Evolutionary conservation across 192 early-diverging fungal genomes (phyloP).

Genomic region (Geranomyces michiganensis): DNA sequence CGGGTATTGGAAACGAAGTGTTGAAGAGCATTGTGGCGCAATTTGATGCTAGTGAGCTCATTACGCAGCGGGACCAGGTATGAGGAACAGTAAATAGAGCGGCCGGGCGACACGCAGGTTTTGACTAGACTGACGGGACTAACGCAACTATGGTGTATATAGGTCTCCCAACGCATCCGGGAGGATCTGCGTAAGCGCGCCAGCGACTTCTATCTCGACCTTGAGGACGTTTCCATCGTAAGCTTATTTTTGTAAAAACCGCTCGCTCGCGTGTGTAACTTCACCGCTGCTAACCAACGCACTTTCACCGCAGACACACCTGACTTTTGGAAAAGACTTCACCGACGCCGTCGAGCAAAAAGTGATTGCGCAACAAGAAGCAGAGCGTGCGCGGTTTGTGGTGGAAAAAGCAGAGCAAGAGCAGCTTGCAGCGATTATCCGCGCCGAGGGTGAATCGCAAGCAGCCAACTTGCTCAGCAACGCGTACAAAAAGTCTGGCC

Average conservation of each 20-base stretch:
- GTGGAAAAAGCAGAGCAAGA: slow-evolving; percentile 99
- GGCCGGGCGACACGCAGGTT: background rate
- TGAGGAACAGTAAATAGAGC: background rate
- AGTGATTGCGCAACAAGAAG: slow-evolving; percentile 99
- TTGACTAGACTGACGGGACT: too few relatives aligned
- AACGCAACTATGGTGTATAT: background rate
- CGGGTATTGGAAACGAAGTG: slow-evolving; percentile 98
- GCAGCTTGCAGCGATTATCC: slow-evolving; percentile 93
- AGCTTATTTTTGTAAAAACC: slow-evolving; percentile 28
- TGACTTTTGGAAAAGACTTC: slow-evolving; percentile 99
- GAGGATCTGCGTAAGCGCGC: slow-evolving; percentile 93
- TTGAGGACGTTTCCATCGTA: slow-evolving; percentile 98
- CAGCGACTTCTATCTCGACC: slow-evolving; percentile 90
- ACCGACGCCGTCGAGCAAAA: slow-evolving; percentile 98
- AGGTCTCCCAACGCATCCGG: slow-evolving; percentile 88
- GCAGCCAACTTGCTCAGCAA: slow-evolving; percentile 92
- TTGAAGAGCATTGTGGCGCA: slow-evolving; percentile 97
- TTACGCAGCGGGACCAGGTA: slow-evolving; percentile 90
- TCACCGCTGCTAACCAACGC: background rate
- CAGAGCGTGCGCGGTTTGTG: slow-evolving; percentile 96
- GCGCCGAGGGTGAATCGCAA: slow-evolving; percentile 96
- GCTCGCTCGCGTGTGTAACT: background rate
- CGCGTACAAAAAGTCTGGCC: slow-evolving; percentile 88
- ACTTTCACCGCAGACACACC: slow-evolving; percentile 74
- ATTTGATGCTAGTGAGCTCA: slow-evolving; percentile 96